Evolutionary conservation across 768 basidiomycete species (phyloP).

Genomic region (Chlorophyllum brunneum): DNA sequence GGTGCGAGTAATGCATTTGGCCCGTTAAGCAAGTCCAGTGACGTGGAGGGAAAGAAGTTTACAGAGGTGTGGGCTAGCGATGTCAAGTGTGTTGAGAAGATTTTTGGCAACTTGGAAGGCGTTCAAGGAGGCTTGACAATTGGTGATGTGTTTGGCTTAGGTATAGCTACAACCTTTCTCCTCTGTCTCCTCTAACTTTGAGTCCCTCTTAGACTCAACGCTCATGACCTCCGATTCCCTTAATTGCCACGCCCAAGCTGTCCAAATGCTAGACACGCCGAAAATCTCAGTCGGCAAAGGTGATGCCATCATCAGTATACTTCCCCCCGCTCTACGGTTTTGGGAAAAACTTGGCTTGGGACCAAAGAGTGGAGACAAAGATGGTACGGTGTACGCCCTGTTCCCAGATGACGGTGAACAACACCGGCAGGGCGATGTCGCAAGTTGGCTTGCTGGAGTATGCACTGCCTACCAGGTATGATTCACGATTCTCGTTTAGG

Average conservation of each 20-base stretch:
- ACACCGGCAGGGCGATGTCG: slow-evolving; percentile 43
- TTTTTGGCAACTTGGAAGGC: slow-evolving; percentile 30
- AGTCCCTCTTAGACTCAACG: slow-evolving; percentile 4
- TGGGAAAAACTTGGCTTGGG: slow-evolving; percentile 82
- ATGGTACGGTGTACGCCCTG: slow-evolving; percentile 64
- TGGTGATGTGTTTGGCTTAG: slow-evolving; percentile 37
- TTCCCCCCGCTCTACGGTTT: slow-evolving; percentile 70
- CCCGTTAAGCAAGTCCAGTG: too few species aligned
- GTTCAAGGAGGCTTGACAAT: slow-evolving; percentile 42
- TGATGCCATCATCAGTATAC: slow-evolving; percentile 63
- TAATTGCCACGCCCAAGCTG: slow-evolving; percentile 18
- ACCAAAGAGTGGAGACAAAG: slow-evolving; percentile 68
- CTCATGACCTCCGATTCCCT: background rate
- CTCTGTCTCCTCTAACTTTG: background rate
- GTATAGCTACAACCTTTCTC: slow-evolving; percentile 22
- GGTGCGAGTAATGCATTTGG: slow-evolving; percentile 28
- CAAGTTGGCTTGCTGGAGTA: slow-evolving; percentile 56
- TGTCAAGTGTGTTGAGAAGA: slow-evolving; percentile 36
- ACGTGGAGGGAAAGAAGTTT: slow-evolving; percentile 20
- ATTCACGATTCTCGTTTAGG: slow-evolving; percentile 8
- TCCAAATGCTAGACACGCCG: slow-evolving; percentile 40
- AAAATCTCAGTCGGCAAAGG: slow-evolving; percentile 65
- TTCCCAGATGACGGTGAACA: slow-evolving; percentile 58
- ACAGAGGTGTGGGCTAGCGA: slow-evolving; percentile 58
- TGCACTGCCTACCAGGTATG: slow-evolving; percentile 57